phyloP scores from a whole-genome alignment of 2,329 filamentous ascomycete species.

The Xylariaceae sp. region DNA sequence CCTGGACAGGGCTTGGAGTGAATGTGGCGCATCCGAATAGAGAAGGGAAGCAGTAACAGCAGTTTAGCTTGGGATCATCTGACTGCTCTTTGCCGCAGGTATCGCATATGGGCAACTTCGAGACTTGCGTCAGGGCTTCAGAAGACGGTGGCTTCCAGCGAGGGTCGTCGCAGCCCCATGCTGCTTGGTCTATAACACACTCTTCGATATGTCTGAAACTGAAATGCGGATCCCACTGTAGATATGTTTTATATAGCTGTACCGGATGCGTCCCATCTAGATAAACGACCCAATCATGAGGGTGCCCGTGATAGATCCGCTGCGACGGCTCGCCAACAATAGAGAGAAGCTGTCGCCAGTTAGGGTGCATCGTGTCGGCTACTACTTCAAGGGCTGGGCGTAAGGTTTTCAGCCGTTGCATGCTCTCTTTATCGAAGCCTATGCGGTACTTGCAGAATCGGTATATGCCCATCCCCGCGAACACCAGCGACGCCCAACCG shows the following conservation, averaged over 20 bases:
- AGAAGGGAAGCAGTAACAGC: conserved; percentile 59
- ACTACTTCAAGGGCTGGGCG: conserved; percentile 57
- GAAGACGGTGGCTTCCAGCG: conserved; percentile 45
- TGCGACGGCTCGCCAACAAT: conserved; percentile 51
- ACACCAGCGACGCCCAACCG: conserved; percentile 61
- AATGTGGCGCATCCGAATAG: conserved; percentile 54
- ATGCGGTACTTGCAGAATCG: conserved; percentile 65
- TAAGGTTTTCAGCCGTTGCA: conserved; percentile 52
- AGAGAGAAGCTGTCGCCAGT: conserved; percentile 57
- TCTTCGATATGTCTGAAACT: conserved; percentile 56
- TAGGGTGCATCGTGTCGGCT: conserved; percentile 58
- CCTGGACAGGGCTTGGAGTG: conserved; percentile 52
- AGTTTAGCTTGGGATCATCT: conserved; percentile 54
- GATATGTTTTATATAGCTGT: conserved; percentile 53
- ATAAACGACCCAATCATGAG: conserved; percentile 58
- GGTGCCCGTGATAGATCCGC: conserved; percentile 52
- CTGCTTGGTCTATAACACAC: conserved; percentile 53
- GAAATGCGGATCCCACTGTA: conserved; percentile 53
- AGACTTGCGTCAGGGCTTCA: conserved; percentile 29
- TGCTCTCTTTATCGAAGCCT: conserved; percentile 57
- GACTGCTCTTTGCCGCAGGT: conserved; percentile 56
- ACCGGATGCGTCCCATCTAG: conserved; percentile 48
- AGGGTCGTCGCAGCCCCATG: conserved; percentile 57
- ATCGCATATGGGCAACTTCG: conserved; percentile 45
- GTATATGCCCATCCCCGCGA: conserved; percentile 63